phyloP scores from a whole-genome alignment of 2,329 filamentous ascomycete genomes.

The Ascocoryne sarcoides region DNA sequence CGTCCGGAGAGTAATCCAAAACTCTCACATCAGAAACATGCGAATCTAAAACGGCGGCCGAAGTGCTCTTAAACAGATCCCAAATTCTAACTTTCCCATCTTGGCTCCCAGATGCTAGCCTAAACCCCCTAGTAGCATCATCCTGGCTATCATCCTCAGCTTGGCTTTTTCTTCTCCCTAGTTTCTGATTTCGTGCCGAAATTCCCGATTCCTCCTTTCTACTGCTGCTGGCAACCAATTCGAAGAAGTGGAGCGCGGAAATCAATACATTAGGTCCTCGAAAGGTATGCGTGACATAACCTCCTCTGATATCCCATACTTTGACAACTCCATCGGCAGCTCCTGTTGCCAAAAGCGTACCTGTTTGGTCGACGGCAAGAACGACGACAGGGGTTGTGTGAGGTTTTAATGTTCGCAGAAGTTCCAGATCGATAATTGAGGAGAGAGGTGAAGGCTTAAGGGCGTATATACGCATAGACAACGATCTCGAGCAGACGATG shows the following conservation, averaged over 20 bases:
- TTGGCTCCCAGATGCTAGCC: slow-evolving; percentile 84
- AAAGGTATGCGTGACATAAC: slow-evolving; percentile 91
- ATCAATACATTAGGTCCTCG: slow-evolving; percentile 86
- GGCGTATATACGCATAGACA: slow-evolving; percentile 87
- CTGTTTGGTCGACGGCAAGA: slow-evolving; percentile 73
- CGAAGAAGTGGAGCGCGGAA: slow-evolving; percentile 87
- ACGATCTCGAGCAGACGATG: slow-evolving; percentile 85
- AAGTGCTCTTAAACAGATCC: slow-evolving; percentile 78
- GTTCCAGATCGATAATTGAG: slow-evolving; percentile 52
- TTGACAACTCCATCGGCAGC: slow-evolving; percentile 91
- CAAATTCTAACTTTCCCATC: slow-evolving; percentile 89
- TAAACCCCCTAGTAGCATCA: slow-evolving; percentile 52
- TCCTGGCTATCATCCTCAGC: slow-evolving; percentile 35
- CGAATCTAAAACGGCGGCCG: slow-evolving; percentile 73
- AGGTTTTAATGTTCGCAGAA: slow-evolving; percentile 76
- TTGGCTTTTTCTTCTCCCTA: slow-evolving; percentile 35
- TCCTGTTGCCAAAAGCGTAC: slow-evolving; percentile 84
- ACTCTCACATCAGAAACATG: slow-evolving; percentile 93
- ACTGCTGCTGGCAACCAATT: slow-evolving; percentile 44
- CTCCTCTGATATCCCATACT: slow-evolving; percentile 88
- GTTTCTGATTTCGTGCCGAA: slow-evolving; percentile 36
- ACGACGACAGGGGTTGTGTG: slow-evolving; percentile 86
- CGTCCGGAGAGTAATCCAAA: slow-evolving; percentile 68
- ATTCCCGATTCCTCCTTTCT: slow-evolving; percentile 30
- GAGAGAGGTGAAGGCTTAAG: slow-evolving; percentile 51